Base-by-base conservation (phyloP, 306 rosid genomes). In the Vigna mungo region DNA sequence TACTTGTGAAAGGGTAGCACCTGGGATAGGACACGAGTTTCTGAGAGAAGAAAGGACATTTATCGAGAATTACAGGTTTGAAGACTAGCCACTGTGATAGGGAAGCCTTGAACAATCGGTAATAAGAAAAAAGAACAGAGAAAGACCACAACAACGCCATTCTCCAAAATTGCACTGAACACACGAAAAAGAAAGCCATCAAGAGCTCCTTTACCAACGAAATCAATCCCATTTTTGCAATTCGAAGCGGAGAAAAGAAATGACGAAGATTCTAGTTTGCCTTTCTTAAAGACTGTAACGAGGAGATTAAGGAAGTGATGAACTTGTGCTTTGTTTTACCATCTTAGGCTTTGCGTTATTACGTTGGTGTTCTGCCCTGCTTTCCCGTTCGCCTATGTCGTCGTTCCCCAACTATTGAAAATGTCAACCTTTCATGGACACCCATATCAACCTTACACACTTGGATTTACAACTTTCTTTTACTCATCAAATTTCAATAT, bases 111-210 rank as follows among this genome's bases (percentile, higher is more conserved):
- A 82, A 53, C 68, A 89, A 71, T 74, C 71, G 83, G 59, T 82
- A 85, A 72, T 90, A 76, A 14, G 96, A 94, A 27, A 64, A 25
- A 20, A 84, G 12, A 47, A 89, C 77, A 58, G 80, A 82, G 3
- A 70, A 3, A 0, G 83, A 65, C 98, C 98, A 93, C 21, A 88
- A 49, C 84, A 91, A 67, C 10, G 87, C 76, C 98, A 93, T 93
- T 78, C 90, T 91, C 92, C 83, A 91, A 80, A 90, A 93, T 74
- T 91, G 86, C 3, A 71, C 2, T 10, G 90, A 83, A 36, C 71
- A 68, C 8, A 87, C 43, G 59, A 92, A 92, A 30, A 59, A 51
- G 69, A 89, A 30, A 58, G 81, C 77, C 39, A 75, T 69, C 60
- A 55, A 53, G 18, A 87, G 68, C 79, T 87, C 87, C 68, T 56